Percentiles rank a stretch among this genome's conserved stretches.
phyloP scores from a whole-genome alignment of 2,329 filamentous ascomycete species.

The Paramyrothecium roridum region DNA sequence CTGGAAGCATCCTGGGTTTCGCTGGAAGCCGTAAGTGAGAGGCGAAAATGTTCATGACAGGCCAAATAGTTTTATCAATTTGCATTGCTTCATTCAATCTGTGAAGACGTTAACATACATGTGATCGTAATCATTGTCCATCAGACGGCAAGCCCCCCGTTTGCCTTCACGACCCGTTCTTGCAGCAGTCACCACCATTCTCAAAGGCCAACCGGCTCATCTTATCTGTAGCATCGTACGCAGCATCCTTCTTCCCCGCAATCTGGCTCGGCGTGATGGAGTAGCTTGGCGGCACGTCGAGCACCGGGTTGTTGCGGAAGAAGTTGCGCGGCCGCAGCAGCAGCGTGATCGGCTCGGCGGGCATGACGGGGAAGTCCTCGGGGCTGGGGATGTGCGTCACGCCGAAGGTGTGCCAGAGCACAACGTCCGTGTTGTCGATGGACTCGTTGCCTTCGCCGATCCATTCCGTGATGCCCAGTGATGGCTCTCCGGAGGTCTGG shows the following conservation, averaged over 20 bases:
- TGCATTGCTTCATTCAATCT: not conserved
- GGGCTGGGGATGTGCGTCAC: slow-evolving; percentile 85
- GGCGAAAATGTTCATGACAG: not conserved
- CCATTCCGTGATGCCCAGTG: slow-evolving; percentile 71
- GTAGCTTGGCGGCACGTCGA: slow-evolving; percentile 69
- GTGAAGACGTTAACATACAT: not conserved
- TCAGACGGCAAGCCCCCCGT: not conserved
- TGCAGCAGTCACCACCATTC: slow-evolving; percentile 1
- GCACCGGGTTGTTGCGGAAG: slow-evolving; percentile 73
- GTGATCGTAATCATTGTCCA: not conserved
- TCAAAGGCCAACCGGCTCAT: slow-evolving; percentile 20
- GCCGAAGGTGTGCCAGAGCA: slow-evolving; percentile 93
- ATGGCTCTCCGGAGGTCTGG: slow-evolving; percentile 79
- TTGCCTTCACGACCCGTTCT: not conserved
- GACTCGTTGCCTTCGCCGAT: slow-evolving; percentile 65
- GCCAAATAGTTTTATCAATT: not conserved
- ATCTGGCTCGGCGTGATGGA: slow-evolving; percentile 24
- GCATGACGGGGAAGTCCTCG: slow-evolving; percentile 93
- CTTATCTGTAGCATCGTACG: slow-evolving; percentile 14
- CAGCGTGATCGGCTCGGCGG: slow-evolving; percentile 78
- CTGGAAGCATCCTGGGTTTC: slow-evolving; percentile 64
- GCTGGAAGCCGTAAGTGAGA: slow-evolving; percentile 41
- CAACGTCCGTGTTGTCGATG: slow-evolving; percentile 80
- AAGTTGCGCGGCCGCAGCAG: slow-evolving; percentile 78
- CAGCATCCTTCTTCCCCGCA: slow-evolving; percentile 13